Evolutionary conservation across 2,329 filamentous ascomycete genomes (phyloP).

Genomic region (Aspergillus uvarum): DNA sequence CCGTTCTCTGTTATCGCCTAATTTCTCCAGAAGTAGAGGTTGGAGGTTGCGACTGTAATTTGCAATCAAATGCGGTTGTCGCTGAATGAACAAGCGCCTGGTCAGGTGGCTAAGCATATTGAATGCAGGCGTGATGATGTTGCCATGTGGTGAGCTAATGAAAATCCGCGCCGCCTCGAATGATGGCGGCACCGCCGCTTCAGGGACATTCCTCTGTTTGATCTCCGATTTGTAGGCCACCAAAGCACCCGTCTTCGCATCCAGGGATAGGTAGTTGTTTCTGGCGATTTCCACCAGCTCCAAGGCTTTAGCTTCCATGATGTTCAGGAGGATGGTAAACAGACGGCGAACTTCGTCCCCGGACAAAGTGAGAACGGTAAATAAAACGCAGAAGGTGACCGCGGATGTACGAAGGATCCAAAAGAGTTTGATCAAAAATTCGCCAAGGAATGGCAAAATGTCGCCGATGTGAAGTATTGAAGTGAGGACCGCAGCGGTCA

Average conservation of each 20-base stretch:
- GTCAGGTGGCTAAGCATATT: conserved; percentile 84
- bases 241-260: conserved; percentile 69
- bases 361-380: conserved; percentile 18
- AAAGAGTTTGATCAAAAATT: neutral
- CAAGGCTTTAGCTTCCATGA: conserved; percentile 59
- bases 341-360: conserved; percentile 13
- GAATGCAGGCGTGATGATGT: conserved; percentile 78
- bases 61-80: conserved; percentile 69
- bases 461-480: neutral
- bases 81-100: conserved; percentile 81
- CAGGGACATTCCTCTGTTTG: conserved; percentile 88
- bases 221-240: conserved; percentile 80
- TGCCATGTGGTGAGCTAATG: conserved; percentile 72
- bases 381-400: conserved; percentile 2
- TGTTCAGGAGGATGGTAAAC: conserved; percentile 15
- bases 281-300: conserved; percentile 56
- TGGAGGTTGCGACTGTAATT: conserved; percentile 69
- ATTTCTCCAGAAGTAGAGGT: conserved; percentile 74
- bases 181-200: conserved; percentile 65
- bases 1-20: conserved; percentile 87
- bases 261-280: conserved; percentile 65
- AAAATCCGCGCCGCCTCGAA: conserved; percentile 80
- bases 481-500: neutral
- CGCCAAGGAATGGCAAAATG: neutral
- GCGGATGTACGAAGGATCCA: neutral